Evolutionary conservation across 192 early-diverging fungal genomes (phyloP), one percentile per base, ranked within the genome.

Genomic region (Dispira simplex): DNA sequence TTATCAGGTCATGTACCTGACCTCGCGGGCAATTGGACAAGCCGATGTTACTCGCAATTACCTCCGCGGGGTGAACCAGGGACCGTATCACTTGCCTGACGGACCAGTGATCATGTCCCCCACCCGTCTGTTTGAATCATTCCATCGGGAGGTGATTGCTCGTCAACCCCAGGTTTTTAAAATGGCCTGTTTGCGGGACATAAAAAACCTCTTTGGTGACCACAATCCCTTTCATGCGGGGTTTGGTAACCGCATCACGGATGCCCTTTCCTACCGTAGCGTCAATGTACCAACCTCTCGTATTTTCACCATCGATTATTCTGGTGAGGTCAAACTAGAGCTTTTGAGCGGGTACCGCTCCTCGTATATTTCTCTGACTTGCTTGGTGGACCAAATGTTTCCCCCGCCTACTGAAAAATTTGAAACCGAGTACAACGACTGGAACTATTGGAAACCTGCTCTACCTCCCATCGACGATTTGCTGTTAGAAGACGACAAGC

Each of bases 21-120:
- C 96, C 6, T 85, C 86, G 28, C 81, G 96, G 0, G 96, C 96
- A 1, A 97, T 98, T 67, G 96, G 96, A 8, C 95, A 97, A 71
- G 87, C 90, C 0, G 83, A 86, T 64, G 89, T 85, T 65, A 98
- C 96, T 2, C 77, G 96, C 44, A 87, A 93, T 68, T 98, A 96
- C 73, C 66, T 98, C 32, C 80, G 80, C 60, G 90, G 90, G 55
- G 89, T 98, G 10, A 83, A 90, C 65, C 96, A 98, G 74, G 84
- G 82, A 54, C 77, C 81, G 48, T 90, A 88, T 70, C 84, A 89
- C 66, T 73, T 98, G 21, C 96, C 96, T 0, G 88, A 91, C 62
- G 96, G 96, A 0, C 94, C 96, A 0, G 82, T 98, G 12, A 90
- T 98, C 56, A 88, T 98, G 84, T 91, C 88, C 43, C 94, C 96